Conservation (phyloP, 306 rosid species). For the Fagus crenata region DNA sequence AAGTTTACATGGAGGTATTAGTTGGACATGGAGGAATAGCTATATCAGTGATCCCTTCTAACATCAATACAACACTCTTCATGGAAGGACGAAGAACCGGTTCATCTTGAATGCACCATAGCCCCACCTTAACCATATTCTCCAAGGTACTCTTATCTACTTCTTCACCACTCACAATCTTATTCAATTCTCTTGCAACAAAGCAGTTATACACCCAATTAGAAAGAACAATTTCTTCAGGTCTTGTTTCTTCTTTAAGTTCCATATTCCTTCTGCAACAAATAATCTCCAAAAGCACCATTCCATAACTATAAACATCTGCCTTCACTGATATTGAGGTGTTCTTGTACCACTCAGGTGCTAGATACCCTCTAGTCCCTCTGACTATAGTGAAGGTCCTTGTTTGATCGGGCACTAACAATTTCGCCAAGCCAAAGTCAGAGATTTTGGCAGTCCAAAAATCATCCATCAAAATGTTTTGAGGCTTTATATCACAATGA, state of each 20-base stretch:
- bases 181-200: slow-evolving; percentile 8
- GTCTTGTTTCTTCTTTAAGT: background rate
- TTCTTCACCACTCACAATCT: slow-evolving; percentile 21
- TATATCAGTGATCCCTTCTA: too few relatives aligned
- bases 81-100: too few relatives aligned
- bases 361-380: slow-evolving; percentile 9
- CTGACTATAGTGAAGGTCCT: slow-evolving; percentile 5
- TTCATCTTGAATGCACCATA: background rate
- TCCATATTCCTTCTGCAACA: slow-evolving; percentile 24
- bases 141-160: slow-evolving; percentile 20
- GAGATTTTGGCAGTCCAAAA: slow-evolving; percentile 10
- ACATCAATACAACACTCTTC: too few relatives aligned
- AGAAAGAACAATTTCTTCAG: slow-evolving; percentile 16
- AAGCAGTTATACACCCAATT: slow-evolving; percentile 26
- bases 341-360: slow-evolving; percentile 26
- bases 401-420: background rate
- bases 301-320: slow-evolving; percentile 25
- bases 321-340: slow-evolving; percentile 17
- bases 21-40: too few relatives aligned
- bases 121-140: slow-evolving; percentile 15
- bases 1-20: too few relatives aligned
- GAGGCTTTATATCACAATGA: too few relatives aligned
- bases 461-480: slow-evolving; percentile 9
- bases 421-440: slow-evolving; percentile 15
- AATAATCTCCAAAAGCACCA: slow-evolving; percentile 8